phyloP scores from a whole-genome alignment of 2,329 filamentous ascomycete genomes.

The Clonostachys solani region DNA sequence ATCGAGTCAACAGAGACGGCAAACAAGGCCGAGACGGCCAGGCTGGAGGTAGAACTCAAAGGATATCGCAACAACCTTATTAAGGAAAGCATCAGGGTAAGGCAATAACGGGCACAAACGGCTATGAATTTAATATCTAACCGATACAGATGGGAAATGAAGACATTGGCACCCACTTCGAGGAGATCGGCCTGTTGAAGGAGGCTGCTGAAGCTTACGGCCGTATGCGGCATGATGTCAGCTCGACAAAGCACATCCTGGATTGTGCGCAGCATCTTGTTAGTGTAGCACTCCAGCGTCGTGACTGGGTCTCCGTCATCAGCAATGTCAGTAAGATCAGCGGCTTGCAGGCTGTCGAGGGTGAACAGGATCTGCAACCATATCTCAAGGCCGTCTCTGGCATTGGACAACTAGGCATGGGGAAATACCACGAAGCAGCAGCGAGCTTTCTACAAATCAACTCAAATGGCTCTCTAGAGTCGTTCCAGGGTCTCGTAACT shows the following conservation, averaged over 20 bases:
- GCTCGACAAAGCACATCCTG: conserved; percentile 74
- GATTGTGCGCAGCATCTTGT: conserved; percentile 80
- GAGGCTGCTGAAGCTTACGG: conserved; percentile 73
- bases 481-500: background rate
- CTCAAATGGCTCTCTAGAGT: conserved; percentile 21
- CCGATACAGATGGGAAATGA: conserved; percentile 82
- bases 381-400: conserved; percentile 49
- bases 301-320: conserved; percentile 70
- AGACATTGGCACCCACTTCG: conserved; percentile 81
- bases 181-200: conserved; percentile 69
- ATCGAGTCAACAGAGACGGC: conserved; percentile 60
- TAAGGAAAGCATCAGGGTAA: conserved; percentile 90
- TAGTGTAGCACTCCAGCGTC: conserved; percentile 69
- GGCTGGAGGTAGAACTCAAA: conserved; percentile 82
- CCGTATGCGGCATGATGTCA: conserved; percentile 89
- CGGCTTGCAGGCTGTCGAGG: conserved; percentile 39
- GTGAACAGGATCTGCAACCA: conserved; percentile 37
- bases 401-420: conserved; percentile 41
- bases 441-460: conserved; percentile 64
- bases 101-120: background rate
- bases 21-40: conserved; percentile 65
- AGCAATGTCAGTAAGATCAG: conserved; percentile 59
- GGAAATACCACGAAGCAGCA: conserved; percentile 60
- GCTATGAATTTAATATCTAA: conserved; percentile 2
- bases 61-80: conserved; percentile 96